Conservation (phyloP, 257 asterid genomes). For the Marsdenia floribunda region DNA sequence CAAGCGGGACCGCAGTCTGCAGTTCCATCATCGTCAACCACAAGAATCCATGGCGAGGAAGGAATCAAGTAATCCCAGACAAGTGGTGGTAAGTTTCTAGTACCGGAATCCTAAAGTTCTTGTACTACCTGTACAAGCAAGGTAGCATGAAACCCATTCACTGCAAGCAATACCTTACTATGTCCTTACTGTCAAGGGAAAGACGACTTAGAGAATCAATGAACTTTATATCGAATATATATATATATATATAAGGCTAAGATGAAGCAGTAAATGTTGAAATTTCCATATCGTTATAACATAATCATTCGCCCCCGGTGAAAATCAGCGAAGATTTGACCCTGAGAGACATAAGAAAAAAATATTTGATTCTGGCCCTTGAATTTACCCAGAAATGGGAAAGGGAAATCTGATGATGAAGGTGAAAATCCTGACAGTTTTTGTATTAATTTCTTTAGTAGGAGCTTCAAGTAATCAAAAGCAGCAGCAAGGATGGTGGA, state of each 20-base stretch:
- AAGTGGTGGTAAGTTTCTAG: not conserved
- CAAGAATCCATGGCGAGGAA: not conserved
- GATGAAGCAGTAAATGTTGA: not conserved
- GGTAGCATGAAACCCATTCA: not conserved
- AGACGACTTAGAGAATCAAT: not conserved
- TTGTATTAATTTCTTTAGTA: constrained; percentile 28
- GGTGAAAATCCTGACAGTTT: constrained; percentile 28
- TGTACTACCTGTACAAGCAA: not conserved
- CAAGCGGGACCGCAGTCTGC: too few species aligned
- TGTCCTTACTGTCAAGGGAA: not conserved
- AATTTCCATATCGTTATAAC: not conserved
- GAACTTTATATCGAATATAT: not conserved
- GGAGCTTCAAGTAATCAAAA: constrained; percentile 30
- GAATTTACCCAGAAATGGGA: constrained; percentile 25
- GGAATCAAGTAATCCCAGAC: not conserved
- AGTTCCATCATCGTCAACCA: too few species aligned
- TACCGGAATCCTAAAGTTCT: not conserved
- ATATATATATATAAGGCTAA: not conserved
- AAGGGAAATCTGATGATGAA: constrained; percentile 25
- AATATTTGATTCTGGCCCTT: not conserved
- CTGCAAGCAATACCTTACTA: not conserved
- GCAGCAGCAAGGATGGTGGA: constrained; percentile 52
- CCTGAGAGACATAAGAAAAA: not conserved
- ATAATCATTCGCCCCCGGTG: not conserved
- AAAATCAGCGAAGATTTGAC: not conserved